These are phyloP conservation scores for Coemansia sp. DNA, from an alignment of 192 early-diverging fungal species.

Conservation along the genomic window DNA sequence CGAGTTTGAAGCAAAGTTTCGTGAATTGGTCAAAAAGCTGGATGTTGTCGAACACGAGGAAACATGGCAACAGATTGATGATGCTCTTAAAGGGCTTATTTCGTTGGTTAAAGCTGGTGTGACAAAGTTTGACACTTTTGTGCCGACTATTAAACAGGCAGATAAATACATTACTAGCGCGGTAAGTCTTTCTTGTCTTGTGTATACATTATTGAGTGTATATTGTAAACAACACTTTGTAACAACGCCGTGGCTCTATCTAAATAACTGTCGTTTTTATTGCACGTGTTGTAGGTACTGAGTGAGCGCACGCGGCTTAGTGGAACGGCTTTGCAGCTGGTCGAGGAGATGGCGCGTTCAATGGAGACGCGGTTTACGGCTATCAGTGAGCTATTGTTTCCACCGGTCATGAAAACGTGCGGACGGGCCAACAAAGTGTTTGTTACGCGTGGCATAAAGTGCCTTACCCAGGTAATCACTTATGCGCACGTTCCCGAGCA, in stretches of 20 bases:
- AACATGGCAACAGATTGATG: constrained; percentile 64
- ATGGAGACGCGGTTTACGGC: constrained; percentile 62
- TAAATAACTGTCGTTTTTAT: neutral
- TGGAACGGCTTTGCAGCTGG: constrained; percentile 60
- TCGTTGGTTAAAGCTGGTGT: constrained; percentile 44
- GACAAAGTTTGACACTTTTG: constrained; percentile 44
- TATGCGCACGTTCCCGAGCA: constrained; percentile 53
- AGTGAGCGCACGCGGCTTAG: constrained; percentile 76
- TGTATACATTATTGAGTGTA: too few relatives aligned
- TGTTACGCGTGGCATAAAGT: constrained; percentile 58
- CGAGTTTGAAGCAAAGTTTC: constrained; percentile 49
- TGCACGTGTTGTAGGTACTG: constrained; percentile 50
- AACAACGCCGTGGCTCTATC: too few relatives aligned
- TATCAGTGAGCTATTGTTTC: constrained; percentile 59
- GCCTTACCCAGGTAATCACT: constrained; percentile 62
- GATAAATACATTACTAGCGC: constrained; percentile 49
- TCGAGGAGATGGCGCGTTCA: constrained; percentile 59
- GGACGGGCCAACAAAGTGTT: constrained; percentile 74
- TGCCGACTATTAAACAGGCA: constrained; percentile 49
- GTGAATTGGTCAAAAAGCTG: constrained; percentile 34
- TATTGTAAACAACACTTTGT: too few relatives aligned
- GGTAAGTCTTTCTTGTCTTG: constrained; percentile 41
- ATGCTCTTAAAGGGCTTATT: constrained; percentile 52
- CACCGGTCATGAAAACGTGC: constrained; percentile 60
- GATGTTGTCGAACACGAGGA: constrained; percentile 60